phyloP scores from a whole-genome alignment of 257 asterid species.

The Solanum megistacrolobum region DNA sequence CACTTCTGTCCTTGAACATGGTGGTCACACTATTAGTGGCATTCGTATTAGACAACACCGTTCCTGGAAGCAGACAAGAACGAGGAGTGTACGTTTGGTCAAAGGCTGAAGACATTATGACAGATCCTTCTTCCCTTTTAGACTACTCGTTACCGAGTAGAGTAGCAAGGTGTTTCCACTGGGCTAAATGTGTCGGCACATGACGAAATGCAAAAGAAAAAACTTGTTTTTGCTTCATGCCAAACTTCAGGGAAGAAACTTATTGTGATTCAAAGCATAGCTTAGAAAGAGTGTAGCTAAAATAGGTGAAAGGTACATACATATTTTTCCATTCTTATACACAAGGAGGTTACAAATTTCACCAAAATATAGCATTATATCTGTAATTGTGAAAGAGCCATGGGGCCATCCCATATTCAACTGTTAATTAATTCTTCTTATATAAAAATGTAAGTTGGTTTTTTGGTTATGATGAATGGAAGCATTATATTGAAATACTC shows the following conservation, averaged over 20 bases:
- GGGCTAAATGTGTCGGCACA: slow-evolving; percentile 75
- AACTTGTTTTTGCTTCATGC: background rate
- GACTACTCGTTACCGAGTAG: slow-evolving; percentile 55
- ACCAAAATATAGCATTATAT: background rate
- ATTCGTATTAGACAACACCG: slow-evolving; percentile 72
- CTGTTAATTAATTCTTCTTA: background rate
- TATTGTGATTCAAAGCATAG: background rate
- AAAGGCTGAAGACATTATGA: slow-evolving; percentile 38
- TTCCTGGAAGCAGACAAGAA: slow-evolving; percentile 79
- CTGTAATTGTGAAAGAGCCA: background rate
- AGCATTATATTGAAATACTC: background rate
- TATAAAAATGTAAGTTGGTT: background rate
- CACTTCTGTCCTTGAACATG: slow-evolving; percentile 76
- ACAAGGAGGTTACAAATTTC: background rate
- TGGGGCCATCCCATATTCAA: background rate
- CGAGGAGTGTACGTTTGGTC: slow-evolving; percentile 92
- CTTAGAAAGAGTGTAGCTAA: slow-evolving; percentile 5
- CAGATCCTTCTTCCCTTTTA: slow-evolving; percentile 49
- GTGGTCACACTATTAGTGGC: slow-evolving; percentile 71
- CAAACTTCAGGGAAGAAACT: background rate
- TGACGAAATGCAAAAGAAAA: slow-evolving; percentile 5
- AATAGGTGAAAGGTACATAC: slow-evolving; percentile 6
- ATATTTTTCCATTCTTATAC: background rate
- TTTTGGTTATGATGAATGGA: background rate
- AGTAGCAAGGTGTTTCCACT: slow-evolving; percentile 40